Base-by-base conservation (phyloP, 495 filamentous ascomycete genomes). In the Penicillium arizonense region DNA sequence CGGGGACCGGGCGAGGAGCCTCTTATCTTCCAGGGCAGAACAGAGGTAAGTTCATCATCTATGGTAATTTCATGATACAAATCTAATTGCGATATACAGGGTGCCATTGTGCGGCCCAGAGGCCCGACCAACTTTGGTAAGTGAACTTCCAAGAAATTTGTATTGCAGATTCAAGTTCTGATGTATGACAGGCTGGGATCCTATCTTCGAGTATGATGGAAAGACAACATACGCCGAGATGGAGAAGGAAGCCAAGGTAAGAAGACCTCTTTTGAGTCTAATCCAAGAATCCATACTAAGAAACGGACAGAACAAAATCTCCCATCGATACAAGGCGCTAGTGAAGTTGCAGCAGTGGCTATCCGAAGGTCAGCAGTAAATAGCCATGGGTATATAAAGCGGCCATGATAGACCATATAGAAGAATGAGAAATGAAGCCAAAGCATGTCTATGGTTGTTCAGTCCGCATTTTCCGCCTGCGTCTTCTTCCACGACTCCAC, bases 141-240 rank as follows among this genome's bases (percentile, higher is more conserved):
- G 85, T 79, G 37, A 45, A 26, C 21, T 40, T 38, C 45, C 24
- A 54, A 21, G 28, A 36, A 33, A 0, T 13, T 16, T 21, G 4
- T 20, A 52, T 36, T 21, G 7, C 28, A 20, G 7, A 11, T 35
- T 20, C 9, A 11, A 14, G 9, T 6, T 21, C 50, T 50, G 5
- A 49, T 28, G 35, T 28, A 50, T 33, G 28, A 28, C 37, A 91
- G 91, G 91, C 11, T 97, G 95, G 94, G 94, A 99, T 66, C 83
- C 95, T 0, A 88, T 96, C 43, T 99, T 99, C 60, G 94, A 99
- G 72, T 92, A 94, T 60, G 82, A 93, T 57, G 93, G 92, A 42
- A 73, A 90, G 71, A 16, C 37, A 8, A 98, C 94, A 72, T 97
- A 96, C 64, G 95, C 94, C 21, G 94, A 99, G 75, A 99, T 99